These are phyloP conservation scores for Sporobolomyces pararoseus DNA, from an alignment of 768 basidiomycete genomes.

Conservation along the genomic window DNA sequence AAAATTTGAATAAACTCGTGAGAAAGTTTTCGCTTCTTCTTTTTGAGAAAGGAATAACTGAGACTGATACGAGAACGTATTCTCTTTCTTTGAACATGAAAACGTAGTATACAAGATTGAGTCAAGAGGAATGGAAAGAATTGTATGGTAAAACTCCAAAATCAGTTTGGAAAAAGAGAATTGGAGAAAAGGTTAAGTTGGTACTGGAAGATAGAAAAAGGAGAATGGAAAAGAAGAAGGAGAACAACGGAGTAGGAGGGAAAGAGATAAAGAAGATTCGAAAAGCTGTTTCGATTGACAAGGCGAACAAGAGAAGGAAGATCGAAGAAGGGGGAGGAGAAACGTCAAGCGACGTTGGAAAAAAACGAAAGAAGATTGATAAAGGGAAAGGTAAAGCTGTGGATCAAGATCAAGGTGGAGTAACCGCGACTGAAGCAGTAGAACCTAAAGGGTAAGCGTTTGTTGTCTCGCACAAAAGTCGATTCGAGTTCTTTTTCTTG, in stretches of 20 bases:
- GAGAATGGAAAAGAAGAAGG: not conserved
- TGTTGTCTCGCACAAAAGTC: no score
- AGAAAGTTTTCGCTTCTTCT: not conserved
- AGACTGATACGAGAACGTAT: no score
- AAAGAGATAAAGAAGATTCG: not conserved
- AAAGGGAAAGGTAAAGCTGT: no score
- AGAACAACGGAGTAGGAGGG: not conserved
- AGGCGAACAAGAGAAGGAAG: not conserved
- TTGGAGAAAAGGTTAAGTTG: not conserved
- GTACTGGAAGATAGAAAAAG: no score
- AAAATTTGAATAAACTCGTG: slow-evolving; percentile 1
- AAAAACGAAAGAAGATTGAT: not conserved
- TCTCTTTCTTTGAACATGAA: not conserved
- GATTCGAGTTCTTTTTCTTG: no score
- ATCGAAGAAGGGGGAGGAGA: not conserved
- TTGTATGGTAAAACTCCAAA: not conserved
- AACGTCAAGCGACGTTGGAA: not conserved
- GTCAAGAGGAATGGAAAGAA: not conserved
- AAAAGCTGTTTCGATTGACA: no score
- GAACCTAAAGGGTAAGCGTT: no score
- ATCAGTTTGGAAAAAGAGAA: not conserved
- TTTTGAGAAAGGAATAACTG: no score
- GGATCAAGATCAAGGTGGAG: no score
- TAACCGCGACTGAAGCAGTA: no score
- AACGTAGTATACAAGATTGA: not conserved